Evolutionary conservation across 2,329 filamentous ascomycete species (phyloP).

Genomic region (Fusarium sp.): DNA sequence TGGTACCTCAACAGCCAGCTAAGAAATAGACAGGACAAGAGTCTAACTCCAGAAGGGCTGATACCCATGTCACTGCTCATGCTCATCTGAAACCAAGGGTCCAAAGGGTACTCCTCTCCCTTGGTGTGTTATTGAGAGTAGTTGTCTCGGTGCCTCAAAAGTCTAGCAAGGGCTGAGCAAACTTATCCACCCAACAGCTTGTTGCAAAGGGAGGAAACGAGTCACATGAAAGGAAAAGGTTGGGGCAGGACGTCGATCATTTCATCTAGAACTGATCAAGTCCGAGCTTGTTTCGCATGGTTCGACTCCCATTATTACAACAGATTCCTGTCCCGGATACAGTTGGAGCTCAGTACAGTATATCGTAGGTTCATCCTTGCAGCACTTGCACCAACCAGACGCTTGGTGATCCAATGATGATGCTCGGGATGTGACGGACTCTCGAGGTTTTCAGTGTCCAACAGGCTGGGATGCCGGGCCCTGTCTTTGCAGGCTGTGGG

Average conservation of each 20-base stretch:
- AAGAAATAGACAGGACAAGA: neutral
- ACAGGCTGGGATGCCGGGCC: constrained; percentile 43
- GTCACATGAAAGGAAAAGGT: constrained; percentile 38
- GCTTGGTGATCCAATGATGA: constrained; percentile 1
- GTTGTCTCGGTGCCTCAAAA: constrained; percentile 27
- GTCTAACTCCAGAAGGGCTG: neutral
- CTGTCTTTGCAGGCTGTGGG: constrained; percentile 27
- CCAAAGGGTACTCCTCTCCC: neutral
- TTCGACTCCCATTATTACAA: constrained; percentile 4
- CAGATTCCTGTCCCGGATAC: neutral
- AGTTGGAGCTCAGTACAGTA: neutral
- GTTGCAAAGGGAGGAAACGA: constrained; percentile 20
- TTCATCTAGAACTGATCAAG: constrained; percentile 33
- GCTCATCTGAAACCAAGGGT: neutral
- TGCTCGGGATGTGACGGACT: constrained; percentile 26
- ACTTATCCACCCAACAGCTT: constrained; percentile 2
- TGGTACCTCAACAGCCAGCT: neutral
- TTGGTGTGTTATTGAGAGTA: neutral
- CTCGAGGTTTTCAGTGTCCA: constrained; percentile 28
- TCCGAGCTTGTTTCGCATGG: neutral
- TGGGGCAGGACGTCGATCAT: constrained; percentile 35
- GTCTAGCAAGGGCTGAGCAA: constrained; percentile 15
- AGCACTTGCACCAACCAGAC: neutral
- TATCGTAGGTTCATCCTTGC: neutral
- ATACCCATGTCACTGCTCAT: neutral